phyloP scores from a whole-genome alignment of 2,329 filamentous ascomycete genomes.

The Neonectria magnoliae region DNA sequence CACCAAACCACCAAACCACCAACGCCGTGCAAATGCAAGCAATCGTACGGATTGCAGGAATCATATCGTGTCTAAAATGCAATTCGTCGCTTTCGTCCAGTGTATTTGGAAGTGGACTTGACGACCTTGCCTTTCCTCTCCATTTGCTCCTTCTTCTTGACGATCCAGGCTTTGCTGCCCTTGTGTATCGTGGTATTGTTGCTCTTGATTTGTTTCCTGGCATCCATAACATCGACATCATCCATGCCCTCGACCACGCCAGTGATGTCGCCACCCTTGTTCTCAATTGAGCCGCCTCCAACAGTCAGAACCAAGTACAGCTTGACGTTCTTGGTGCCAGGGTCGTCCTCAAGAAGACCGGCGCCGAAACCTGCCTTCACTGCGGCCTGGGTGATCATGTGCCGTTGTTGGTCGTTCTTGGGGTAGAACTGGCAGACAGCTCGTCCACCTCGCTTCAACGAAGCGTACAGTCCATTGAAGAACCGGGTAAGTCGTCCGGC shows the following conservation, averaged over 20 bases:
- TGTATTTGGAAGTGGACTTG: slow-evolving; percentile 92
- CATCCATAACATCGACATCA: slow-evolving; percentile 82
- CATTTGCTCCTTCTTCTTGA: slow-evolving; percentile 92
- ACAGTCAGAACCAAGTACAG: slow-evolving; percentile 96
- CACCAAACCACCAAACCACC: too few species aligned
- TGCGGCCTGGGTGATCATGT: slow-evolving; percentile 91
- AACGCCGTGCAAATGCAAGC: slow-evolving; percentile 46
- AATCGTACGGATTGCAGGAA: slow-evolving; percentile 17
- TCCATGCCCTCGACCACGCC: slow-evolving; percentile 91
- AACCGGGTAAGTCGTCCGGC: slow-evolving; percentile 83
- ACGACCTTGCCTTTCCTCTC: slow-evolving; percentile 94
- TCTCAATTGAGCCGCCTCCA: slow-evolving; percentile 66
- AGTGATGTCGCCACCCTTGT: slow-evolving; percentile 81
- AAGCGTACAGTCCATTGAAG: slow-evolving; percentile 91
- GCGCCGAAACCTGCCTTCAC: slow-evolving; percentile 96
- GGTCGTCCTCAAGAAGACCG: slow-evolving; percentile 93
- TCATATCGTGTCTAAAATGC: slow-evolving; percentile 67
- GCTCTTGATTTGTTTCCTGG: slow-evolving; percentile 61
- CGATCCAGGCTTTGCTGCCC: slow-evolving; percentile 84
- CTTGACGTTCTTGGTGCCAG: slow-evolving; percentile 95
- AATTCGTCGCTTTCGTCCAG: slow-evolving; percentile 83
- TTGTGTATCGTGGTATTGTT: slow-evolving; percentile 73
- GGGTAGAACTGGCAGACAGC: slow-evolving; percentile 99
- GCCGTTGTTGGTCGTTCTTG: slow-evolving; percentile 90
- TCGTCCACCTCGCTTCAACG: slow-evolving; percentile 81